phyloP scores from a whole-genome alignment of 257 asterid genomes.

The Nicotiana knightiana region DNA sequence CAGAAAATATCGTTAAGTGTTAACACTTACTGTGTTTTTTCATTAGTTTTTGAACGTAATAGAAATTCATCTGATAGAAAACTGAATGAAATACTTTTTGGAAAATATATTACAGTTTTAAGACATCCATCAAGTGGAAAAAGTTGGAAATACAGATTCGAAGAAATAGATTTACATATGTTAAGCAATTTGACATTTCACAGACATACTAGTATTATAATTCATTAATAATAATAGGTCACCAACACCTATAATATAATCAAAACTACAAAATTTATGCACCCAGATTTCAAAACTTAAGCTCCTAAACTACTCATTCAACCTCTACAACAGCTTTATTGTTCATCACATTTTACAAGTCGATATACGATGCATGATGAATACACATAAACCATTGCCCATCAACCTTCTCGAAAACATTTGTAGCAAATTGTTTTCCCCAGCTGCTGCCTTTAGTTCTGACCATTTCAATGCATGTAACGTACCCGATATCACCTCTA shows the following conservation, averaged over 20 bases:
- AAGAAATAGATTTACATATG: too few relatives aligned
- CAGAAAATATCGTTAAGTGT: too few relatives aligned
- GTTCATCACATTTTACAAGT: constrained; percentile 34
- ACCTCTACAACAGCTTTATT: neutral
- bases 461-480: constrained; percentile 87
- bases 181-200: too few relatives aligned
- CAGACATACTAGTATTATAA: neutral
- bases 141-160: too few relatives aligned
- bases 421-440: constrained; percentile 89
- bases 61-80: too few relatives aligned
- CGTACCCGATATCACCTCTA: constrained; percentile 69
- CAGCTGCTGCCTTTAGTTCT: constrained; percentile 84
- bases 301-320: neutral
- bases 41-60: too few relatives aligned
- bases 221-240: neutral
- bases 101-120: too few relatives aligned
- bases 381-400: constrained; percentile 87
- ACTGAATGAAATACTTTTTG: too few relatives aligned
- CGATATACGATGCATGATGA: constrained; percentile 85
- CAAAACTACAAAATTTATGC: neutral
- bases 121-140: too few relatives aligned
- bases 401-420: constrained; percentile 76
- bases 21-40: too few relatives aligned
- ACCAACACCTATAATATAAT: neutral
- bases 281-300: neutral